Evolutionary conservation across 106 monocot species (phyloP).

Genomic region (Acorus calamus): DNA sequence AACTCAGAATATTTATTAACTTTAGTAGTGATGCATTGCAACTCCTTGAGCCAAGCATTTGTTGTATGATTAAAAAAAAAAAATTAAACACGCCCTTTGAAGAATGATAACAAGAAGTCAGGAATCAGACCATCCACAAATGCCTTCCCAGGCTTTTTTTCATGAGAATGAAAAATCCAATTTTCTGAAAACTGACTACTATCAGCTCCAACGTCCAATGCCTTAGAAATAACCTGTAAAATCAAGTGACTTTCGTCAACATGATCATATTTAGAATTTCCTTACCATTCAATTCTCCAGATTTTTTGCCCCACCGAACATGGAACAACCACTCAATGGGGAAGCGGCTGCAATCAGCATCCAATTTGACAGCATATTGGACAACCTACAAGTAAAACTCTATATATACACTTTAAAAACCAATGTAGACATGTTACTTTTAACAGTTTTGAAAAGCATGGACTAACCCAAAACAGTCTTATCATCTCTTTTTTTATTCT

Average conservation of each 20-base stretch:
- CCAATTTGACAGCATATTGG: slow-evolving; percentile 60
- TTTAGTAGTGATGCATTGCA: too few species aligned
- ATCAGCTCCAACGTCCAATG: slow-evolving; percentile 83
- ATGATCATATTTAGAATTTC: not conserved
- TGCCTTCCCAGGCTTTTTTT: slow-evolving; percentile 77
- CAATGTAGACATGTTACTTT: not conserved
- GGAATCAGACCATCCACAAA: slow-evolving; percentile 71
- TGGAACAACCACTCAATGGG: slow-evolving; percentile 88
- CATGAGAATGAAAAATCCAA: slow-evolving; percentile 95
- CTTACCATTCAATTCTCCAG: slow-evolving; percentile 74
- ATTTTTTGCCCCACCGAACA: slow-evolving; percentile 75
- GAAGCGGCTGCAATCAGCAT: slow-evolving; percentile 57
- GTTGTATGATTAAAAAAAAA: not conserved
- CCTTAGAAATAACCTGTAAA: slow-evolving; percentile 86
- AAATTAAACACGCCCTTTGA: not conserved
- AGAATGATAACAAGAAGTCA: slow-evolving; percentile 9
- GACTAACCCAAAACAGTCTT: too few species aligned
- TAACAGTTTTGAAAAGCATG: too few species aligned
- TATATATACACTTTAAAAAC: slow-evolving; percentile 13
- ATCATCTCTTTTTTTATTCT: not conserved
- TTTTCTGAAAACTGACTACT: slow-evolving; percentile 72
- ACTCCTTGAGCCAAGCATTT: not conserved
- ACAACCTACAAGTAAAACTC: slow-evolving; percentile 60
- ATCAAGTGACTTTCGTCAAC: slow-evolving; percentile 28
- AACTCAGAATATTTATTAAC: too few species aligned